Evolutionary conservation across 768 basidiomycete genomes (phyloP), one percentile per base, ranked within the genome.

Genomic region (Tephrocybe sp.): DNA sequence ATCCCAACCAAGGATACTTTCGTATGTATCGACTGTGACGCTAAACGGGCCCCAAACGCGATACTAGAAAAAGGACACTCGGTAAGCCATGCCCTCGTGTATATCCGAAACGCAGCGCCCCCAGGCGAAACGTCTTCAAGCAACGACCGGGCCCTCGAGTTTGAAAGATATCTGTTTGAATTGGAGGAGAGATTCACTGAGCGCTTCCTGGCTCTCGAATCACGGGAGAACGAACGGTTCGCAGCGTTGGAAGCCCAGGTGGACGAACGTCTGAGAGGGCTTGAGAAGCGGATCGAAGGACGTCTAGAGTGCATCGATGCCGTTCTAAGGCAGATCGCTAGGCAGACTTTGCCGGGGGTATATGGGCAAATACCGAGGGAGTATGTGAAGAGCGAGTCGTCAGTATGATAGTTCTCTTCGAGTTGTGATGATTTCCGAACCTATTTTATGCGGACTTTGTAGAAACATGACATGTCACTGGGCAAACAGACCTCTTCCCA

Each of bases 21-120:
- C 43, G 54, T 71, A 21, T 70, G 69, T 51, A 39, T 49, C 9
- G 69, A 67, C 3, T 70, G 69, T 40, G 65, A 66, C 42, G 34
- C 33, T 3, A 61, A 56, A 31, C 49, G 58, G 23, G 19, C 42
- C 38, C 24, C 25, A 40, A 43, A 49, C 47, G 23, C 36, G 38
- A 11, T 36, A 6, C 37, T 23, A 13, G 34, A 9, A 43, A 36
- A 47, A 45, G 19, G 59, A 55, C 44, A 57, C 16, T 25, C 18
- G 4, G 27, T 37, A 30, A 55, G 55, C 6, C 69, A 70, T 54
- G 55, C 66, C n/a, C 54, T 67, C 3, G 59, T 68, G 30, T 53
- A 62, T 16, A 55, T 70, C 18, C 63, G 55, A 25, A 62, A 67
- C 29, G 57, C 44, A 21, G 40, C 60, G 19, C 42, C 59, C 18